A percentile compares a stretch with the other conserved stretches of the same genome.
Conservation (phyloP, 352 stramenopile genomes). For the Thraustochytrium striatum region DNA sequence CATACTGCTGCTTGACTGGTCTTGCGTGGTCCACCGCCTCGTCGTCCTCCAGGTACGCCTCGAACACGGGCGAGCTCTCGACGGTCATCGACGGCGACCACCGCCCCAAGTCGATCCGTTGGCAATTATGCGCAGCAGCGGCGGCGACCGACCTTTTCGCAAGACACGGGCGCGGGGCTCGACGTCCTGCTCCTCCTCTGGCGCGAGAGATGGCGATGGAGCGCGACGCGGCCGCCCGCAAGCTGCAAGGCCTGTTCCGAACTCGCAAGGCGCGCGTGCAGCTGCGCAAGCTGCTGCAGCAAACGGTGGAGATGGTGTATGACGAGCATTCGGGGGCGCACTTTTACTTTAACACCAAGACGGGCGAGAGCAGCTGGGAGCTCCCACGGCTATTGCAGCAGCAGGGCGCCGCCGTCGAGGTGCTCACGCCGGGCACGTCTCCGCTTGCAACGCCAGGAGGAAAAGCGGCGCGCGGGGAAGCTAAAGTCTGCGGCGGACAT, state of each 20-base stretch:
- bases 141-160: too few relatives aligned
- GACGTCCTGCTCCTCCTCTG: too few relatives aligned
- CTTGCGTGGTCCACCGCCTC: not conserved
- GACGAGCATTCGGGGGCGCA: slow-evolving; percentile 28
- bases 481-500: slow-evolving; percentile 19
- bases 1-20: not conserved
- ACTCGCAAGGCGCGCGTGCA: not conserved
- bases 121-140: too few relatives aligned
- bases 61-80: not conserved
- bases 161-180: too few relatives aligned
- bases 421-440: slow-evolving; percentile 26
- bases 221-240: slow-evolving; percentile 10
- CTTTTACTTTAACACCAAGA: slow-evolving; percentile 49
- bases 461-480: not conserved
- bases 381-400: not conserved
- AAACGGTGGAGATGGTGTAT: slow-evolving; percentile 39
- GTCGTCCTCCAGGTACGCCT: not conserved
- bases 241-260: slow-evolving; percentile 10
- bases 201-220: slow-evolving; percentile 12
- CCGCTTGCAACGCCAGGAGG: not conserved
- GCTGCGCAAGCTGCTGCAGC: slow-evolving; percentile 5
- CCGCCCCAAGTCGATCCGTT: too few relatives aligned
- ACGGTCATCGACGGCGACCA: not conserved
- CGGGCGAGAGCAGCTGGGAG: slow-evolving; percentile 46
- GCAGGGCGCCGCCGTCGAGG: not conserved